Evolutionary conservation across 164 flowering plant species (phyloP), one percentile per base, ranked within the genome.

Genomic region (Magnolia changhungtana): DNA sequence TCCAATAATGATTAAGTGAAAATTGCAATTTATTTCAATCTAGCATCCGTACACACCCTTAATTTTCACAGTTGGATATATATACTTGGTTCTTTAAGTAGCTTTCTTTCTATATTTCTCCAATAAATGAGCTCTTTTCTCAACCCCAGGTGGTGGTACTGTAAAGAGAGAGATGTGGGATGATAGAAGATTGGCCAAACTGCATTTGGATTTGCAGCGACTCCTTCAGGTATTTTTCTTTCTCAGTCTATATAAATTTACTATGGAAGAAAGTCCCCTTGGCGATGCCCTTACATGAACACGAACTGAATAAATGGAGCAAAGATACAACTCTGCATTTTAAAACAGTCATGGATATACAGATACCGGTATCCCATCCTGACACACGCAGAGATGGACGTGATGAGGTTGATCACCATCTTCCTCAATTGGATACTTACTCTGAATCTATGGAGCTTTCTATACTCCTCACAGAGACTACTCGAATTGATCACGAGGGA

Each of bases 201-300:
- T 94, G 97, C 96, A 92, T 87, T 87, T 94, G 65, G 87, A 94
- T 85, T 77, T 96, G 87, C 99, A 94, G 76, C 92, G 99, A 37
- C 88, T 96, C 70, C 80, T 96, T 69, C 99, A 96, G 98, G 98
- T 93, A 83, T 20, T 13, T 55, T 13, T 1, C 13, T 55, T 55
- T 55, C 0, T 4, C 1, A 16, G 61, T 7, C 11, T 7, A 11
- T 55, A 16, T 55, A 55, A 55, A 37, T 37, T 37, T 37, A 37
- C 45, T 37, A 37, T 5, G 5, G 45, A 37, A 37, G 45, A 37
- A 37, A 37, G 45, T 37, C 45, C 45, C 5, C 3, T 55, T 55
- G n/a, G 61, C 18, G 61, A 16, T 55, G 13, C 61, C 18, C 18
- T 55, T 55, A 16, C 61, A 55, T 8, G 61, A 55, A 55, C 18